These are phyloP conservation scores for Dioscorea cayenensis DNA, from an alignment of 116 monocot genomes.

Conservation along the genomic window DNA sequence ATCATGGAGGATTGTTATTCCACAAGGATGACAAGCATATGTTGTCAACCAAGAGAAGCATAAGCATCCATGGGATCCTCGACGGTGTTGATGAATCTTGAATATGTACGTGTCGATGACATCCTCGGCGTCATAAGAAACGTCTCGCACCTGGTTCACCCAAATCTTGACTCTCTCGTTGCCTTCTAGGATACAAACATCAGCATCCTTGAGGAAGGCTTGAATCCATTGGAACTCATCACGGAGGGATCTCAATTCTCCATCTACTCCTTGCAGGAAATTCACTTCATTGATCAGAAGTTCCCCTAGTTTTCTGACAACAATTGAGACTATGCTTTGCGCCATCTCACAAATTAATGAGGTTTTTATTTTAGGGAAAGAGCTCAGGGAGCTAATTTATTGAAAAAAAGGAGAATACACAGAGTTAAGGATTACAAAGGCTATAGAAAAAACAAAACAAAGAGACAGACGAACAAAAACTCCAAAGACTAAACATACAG, in stretches of 20 bases:
- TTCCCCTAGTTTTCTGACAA: not conserved
- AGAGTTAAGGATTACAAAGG: too few relatives aligned
- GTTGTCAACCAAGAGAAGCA: too few relatives aligned
- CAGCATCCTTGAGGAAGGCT: not conserved
- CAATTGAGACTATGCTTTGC: not conserved
- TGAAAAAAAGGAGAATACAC: too few relatives aligned
- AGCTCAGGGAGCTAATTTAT: too few relatives aligned
- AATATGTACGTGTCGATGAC: not conserved
- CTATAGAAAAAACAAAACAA: too few relatives aligned
- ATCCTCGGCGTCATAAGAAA: not conserved
- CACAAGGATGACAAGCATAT: too few relatives aligned
- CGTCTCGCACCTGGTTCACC: not conserved
- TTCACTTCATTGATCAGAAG: not conserved
- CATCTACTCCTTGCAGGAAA: not conserved
- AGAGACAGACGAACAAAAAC: too few relatives aligned
- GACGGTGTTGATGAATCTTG: not conserved
- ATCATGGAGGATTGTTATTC: not conserved
- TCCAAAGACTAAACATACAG: too few relatives aligned
- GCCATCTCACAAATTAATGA: not conserved
- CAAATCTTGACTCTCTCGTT: not conserved
- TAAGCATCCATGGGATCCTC: too few relatives aligned
- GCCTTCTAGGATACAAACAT: not conserved
- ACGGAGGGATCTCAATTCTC: not conserved
- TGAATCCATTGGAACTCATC: not conserved
- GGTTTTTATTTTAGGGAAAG: too few relatives aligned